A percentile compares a stretch with the other conserved stretches of the same genome.
Conservation (phyloP, 306 rosid species). For the Citrullus mucosospermus region DNA sequence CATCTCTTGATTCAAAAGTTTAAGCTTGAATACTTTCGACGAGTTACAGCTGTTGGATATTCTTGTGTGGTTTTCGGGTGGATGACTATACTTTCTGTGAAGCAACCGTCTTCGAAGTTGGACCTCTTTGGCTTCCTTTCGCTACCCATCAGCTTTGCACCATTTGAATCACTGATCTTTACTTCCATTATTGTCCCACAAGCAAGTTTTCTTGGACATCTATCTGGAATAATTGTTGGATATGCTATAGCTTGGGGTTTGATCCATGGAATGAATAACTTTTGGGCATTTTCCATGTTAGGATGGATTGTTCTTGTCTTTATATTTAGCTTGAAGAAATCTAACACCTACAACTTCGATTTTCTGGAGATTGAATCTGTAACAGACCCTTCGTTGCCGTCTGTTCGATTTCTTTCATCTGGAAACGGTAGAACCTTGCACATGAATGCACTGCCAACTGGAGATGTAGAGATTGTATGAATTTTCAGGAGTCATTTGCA, state of each 20-base stretch:
- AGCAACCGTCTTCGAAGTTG: conserved; percentile 82
- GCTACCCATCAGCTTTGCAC: conserved; percentile 93
- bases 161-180: conserved; percentile 84
- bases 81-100: conserved; percentile 95
- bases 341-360: conserved; percentile 49
- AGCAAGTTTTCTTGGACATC: conserved; percentile 93
- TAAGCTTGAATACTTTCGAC: conserved; percentile 73
- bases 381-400: conserved; percentile 63
- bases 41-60: conserved; percentile 90
- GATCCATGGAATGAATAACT: conserved; percentile 84
- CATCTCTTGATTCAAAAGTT: conserved; percentile 73
- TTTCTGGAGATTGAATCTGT: conserved; percentile 91
- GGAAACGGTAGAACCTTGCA: conserved; percentile 73
- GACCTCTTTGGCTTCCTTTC: conserved; percentile 91
- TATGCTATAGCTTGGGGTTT: conserved; percentile 97
- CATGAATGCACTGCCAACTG: conserved; percentile 61
- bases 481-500: not conserved
- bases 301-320: conserved; percentile 70
- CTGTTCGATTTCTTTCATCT: conserved; percentile 61
- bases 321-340: conserved; percentile 65
- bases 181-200: conserved; percentile 94
- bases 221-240: conserved; percentile 85
- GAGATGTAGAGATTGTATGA: conserved; percentile 60
- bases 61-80: conserved; percentile 99
- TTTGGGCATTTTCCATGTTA: conserved; percentile 71